Evolutionary conservation across 768 basidiomycete species (phyloP), one percentile per base, ranked within the genome.

Genomic region (Mycena pura): DNA sequence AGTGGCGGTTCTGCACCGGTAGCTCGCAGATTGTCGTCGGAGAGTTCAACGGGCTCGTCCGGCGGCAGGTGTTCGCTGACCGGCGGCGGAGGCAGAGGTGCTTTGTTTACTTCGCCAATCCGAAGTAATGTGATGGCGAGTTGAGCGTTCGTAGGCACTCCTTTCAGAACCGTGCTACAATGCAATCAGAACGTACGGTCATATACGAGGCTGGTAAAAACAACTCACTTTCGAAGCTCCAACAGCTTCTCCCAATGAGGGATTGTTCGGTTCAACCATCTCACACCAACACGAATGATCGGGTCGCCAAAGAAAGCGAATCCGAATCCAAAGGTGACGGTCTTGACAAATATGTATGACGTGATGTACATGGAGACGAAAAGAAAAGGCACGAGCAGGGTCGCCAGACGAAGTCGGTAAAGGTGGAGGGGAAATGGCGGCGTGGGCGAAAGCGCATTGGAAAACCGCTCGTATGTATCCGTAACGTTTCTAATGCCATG

Each of bases 61-160:
- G 46, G 31, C 32, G 54, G 56, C 46, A 47, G 56, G 47, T 57
- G 49, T 40, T 48, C 44, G 45, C 38, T 48, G 9, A 73, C 43
- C 10, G 69, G 74, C 28, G 79, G 77, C 3, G 76, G 78, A 10
- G 81, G 79, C 1, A 81, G 58, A 2, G 81, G 81, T 3, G 72
- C 65, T 31, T 75, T 73, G 38, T 70, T 69, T 25, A 57, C 68
- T 61, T 82, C 81, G 6, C 74, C 79, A 24, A 79, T 68, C 5
- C 81, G 74, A 5, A 81, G 70, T 19, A 82, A 66, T 9, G 79
- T 77, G 21, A 81, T 60, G 13, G 79, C 68, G 10, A 82, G 74
- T 58, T 82, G 80, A 28, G 77, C 75, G 60, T 82, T 80, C 40
- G 80, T 80, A 9, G 80, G 80, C 0, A 77, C 77, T 19, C 78